Percentiles rank a stretch among this genome's conserved stretches.
Conservation (phyloP, 2,329 filamentous ascomycete genomes). For the Apiospora arundinis region DNA sequence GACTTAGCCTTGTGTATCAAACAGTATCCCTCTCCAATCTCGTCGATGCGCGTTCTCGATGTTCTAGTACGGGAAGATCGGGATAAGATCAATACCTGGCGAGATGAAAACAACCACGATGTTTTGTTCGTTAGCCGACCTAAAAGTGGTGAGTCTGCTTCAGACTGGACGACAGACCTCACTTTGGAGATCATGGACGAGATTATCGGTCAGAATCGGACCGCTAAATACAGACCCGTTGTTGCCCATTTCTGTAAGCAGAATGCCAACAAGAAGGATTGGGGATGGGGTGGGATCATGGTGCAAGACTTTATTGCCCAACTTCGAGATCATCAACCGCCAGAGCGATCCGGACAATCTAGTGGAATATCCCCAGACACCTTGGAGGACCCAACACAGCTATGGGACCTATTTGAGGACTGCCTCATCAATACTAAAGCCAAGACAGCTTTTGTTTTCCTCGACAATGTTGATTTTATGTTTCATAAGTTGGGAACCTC, state of each 20-base stretch:
- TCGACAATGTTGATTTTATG: background rate
- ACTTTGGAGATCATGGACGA: slow-evolving; percentile 11
- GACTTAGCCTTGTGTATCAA: background rate
- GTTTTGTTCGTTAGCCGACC: background rate
- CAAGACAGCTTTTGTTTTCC: background rate
- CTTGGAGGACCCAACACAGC: background rate
- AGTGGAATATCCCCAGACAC: background rate
- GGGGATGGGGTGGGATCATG: background rate
- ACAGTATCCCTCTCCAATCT: background rate
- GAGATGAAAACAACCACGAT: background rate
- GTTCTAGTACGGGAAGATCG: background rate
- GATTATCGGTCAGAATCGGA: background rate
- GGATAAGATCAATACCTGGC: background rate
- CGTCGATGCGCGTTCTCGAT: background rate
- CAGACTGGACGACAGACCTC: slow-evolving; percentile 17
- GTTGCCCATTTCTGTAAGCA: background rate
- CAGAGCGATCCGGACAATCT: background rate
- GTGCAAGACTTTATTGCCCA: background rate
- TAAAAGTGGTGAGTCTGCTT: background rate
- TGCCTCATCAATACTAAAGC: background rate
- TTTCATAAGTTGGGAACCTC: background rate
- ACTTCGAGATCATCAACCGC: background rate
- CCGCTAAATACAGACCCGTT: background rate
- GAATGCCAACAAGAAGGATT: background rate
- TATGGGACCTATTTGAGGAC: background rate